phyloP scores from a whole-genome alignment of 1,139 yeast genomes.

The Pichia sp. region DNA sequence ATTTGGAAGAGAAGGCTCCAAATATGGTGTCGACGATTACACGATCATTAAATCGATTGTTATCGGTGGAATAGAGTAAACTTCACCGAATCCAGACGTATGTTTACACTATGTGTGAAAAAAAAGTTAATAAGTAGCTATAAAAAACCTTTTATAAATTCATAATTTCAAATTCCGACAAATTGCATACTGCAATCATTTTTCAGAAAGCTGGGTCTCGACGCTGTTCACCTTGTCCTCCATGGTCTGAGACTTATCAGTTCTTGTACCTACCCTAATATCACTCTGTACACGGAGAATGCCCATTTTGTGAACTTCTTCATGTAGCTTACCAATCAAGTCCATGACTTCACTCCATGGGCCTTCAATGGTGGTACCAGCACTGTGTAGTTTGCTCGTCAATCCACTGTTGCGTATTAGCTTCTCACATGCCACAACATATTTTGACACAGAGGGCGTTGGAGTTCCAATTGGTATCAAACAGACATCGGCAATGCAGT shows the following conservation, averaged over 20 bases:
- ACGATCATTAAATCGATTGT: conserved; percentile 60
- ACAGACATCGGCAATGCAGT: conserved; percentile 79
- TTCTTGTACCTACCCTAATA: conserved; percentile 76
- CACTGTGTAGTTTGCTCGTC: conserved; percentile 72
- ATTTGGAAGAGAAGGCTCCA: conserved; percentile 79
- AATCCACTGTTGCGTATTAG: conserved; percentile 58
- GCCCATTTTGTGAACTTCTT: conserved; percentile 62
- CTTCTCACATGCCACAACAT: conserved; percentile 65
- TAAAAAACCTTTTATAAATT: background rate
- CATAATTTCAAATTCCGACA: too few relatives aligned
- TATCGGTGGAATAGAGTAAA: conserved; percentile 32
- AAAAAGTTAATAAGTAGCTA: background rate
- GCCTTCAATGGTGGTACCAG: conserved; percentile 88
- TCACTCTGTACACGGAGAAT: conserved; percentile 78
- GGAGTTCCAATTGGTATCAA: conserved; percentile 81
- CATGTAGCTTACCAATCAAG: conserved; percentile 75
- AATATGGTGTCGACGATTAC: conserved; percentile 74
- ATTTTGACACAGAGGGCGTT: conserved; percentile 73
- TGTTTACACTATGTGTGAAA: background rate
- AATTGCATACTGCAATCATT: too few relatives aligned
- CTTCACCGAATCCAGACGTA: background rate
- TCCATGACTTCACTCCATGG: conserved; percentile 88
- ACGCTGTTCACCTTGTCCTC: conserved; percentile 63
- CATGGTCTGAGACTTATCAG: conserved; percentile 63
- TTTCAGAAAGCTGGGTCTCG: conserved; percentile 41